phyloP scores from a whole-genome alignment of 352 stramenopile genomes.

The Thraustochytrium striatum region DNA sequence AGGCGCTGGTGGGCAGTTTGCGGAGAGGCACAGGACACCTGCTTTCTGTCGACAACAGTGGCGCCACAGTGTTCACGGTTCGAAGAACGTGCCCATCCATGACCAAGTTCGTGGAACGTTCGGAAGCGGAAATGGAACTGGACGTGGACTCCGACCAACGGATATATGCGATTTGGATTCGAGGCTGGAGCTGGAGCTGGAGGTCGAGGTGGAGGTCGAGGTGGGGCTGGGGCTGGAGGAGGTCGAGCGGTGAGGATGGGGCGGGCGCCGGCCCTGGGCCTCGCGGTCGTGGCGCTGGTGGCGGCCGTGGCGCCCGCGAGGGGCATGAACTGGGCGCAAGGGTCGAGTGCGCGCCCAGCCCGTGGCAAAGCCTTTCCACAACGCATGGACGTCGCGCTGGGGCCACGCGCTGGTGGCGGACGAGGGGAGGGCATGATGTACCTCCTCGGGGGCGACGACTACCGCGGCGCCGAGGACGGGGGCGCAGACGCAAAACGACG shows the following conservation, averaged over 20 bases:
- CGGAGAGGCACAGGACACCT: too few relatives aligned
- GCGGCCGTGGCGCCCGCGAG: not conserved
- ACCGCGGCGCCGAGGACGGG: not conserved
- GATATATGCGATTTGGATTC: too few relatives aligned
- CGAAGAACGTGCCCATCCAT: not conserved
- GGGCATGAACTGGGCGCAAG: constrained; percentile 37
- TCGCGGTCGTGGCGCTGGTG: not conserved
- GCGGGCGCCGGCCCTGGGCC: not conserved
- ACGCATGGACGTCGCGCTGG: constrained; percentile 40
- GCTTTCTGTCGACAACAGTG: too few relatives aligned
- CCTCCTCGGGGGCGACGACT: constrained; percentile 44
- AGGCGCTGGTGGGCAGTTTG: too few relatives aligned
- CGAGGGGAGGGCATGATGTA: constrained; percentile 13
- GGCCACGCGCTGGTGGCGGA: constrained; percentile 38
- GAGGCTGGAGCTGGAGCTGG: too few relatives aligned
- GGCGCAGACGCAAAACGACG: constrained; percentile 42
- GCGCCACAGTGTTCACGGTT: too few relatives aligned
- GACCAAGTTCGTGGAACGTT: not conserved
- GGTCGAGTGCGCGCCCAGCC: constrained; percentile 6
- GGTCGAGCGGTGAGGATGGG: not conserved
- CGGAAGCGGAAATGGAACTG: not conserved
- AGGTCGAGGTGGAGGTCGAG: too few relatives aligned
- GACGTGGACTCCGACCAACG: not conserved
- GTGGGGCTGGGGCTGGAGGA: not conserved
- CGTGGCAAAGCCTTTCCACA: constrained; percentile 6